Evolutionary conservation across 768 basidiomycete genomes (phyloP), one percentile per base, ranked within the genome.

Genomic region (Naganishia randhawae): DNA sequence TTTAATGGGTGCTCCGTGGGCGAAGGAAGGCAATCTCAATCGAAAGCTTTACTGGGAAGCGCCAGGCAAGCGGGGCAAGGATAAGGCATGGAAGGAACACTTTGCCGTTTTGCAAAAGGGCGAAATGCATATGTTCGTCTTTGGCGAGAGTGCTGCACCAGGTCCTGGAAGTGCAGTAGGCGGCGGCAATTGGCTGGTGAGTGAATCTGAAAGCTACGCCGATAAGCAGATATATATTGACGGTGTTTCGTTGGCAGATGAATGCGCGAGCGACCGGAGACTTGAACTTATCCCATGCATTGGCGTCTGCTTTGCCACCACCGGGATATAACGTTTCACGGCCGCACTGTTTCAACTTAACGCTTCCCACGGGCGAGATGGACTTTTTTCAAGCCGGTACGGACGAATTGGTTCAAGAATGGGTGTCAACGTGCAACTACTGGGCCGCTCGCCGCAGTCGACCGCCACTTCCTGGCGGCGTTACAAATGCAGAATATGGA

Each of bases 361-460:
- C 92, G 0, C 83, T 94, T 64, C 83, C 94, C 7, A 87, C 86
- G 72, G 92, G 93, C 11, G 91, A 88, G 2, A 89, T 92, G n/a
- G 95, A 88, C 80, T 96, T 97, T 83, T 96, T 96, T 84, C 96
- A 99, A 80, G 92, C 95, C 0, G 96, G 96, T 1, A 99, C 96
- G 3, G 95, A 96, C 75, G 95, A 97, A 73, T 86, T 99, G n/a
- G 93, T 96, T 57, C 90, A 90, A 74, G 96, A 99, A 80, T 98
- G 96, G 96, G 94, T 96, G 8, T 88, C 90, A 45, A 96, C 96
- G 0, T 97, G 95, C 85, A 99, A 98, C 82, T 99, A 99, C 78
- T 98, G 96, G 96, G 91, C 96, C 0, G 96, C 95, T 1, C 84
- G 96, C 51, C 90, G 87, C 66, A 92, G 91, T 80, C 93, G 95